Percentiles rank a stretch among this genome's conserved stretches.
phyloP scores from a whole-genome alignment of 192 early-diverging fungal genomes.

The Rhizophagus prolifer region DNA sequence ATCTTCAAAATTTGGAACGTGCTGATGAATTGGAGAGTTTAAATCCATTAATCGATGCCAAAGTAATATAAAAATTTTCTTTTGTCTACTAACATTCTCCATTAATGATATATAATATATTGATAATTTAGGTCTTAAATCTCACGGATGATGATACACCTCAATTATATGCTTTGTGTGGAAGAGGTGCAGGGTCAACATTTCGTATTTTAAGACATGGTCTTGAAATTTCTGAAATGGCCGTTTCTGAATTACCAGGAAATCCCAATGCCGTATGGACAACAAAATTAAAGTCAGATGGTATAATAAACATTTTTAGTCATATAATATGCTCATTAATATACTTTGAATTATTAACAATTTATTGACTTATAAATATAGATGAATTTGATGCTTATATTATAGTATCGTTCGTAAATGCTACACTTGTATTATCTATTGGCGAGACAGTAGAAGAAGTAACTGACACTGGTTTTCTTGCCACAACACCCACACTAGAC shows the following conservation, averaged over 20 bases:
- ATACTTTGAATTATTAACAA: neutral
- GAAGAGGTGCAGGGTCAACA: slow-evolving; percentile 73
- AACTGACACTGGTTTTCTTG: slow-evolving; percentile 85
- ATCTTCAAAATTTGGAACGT: slow-evolving; percentile 78
- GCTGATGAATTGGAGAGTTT: slow-evolving; percentile 90
- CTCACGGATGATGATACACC: slow-evolving; percentile 89
- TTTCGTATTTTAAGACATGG: slow-evolving; percentile 92
- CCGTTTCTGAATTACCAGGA: slow-evolving; percentile 88
- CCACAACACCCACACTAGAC: slow-evolving; percentile 79
- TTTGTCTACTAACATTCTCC: neutral
- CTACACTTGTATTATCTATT: slow-evolving; percentile 89
- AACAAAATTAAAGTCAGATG: slow-evolving; percentile 47
- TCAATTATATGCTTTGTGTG: slow-evolving; percentile 90
- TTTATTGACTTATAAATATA: slow-evolving; percentile 1
- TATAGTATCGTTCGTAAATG: slow-evolving; percentile 88
- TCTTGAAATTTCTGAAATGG: slow-evolving; percentile 88
- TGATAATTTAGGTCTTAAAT: slow-evolving; percentile 61
- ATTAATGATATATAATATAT: too few species aligned
- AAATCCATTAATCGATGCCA: slow-evolving; percentile 78
- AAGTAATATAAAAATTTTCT: slow-evolving; percentile 37
- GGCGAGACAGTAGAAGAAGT: slow-evolving; percentile 93
- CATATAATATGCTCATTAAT: neutral
- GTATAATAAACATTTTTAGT: slow-evolving; percentile 13
- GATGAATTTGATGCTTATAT: slow-evolving; percentile 82
- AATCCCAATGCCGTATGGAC: slow-evolving; percentile 93